Percentiles rank a stretch among this genome's conserved stretches.
Evolutionary conservation across 129 eudicot genomes (phyloP).

Genomic region (Flaveria sonorensis): DNA sequence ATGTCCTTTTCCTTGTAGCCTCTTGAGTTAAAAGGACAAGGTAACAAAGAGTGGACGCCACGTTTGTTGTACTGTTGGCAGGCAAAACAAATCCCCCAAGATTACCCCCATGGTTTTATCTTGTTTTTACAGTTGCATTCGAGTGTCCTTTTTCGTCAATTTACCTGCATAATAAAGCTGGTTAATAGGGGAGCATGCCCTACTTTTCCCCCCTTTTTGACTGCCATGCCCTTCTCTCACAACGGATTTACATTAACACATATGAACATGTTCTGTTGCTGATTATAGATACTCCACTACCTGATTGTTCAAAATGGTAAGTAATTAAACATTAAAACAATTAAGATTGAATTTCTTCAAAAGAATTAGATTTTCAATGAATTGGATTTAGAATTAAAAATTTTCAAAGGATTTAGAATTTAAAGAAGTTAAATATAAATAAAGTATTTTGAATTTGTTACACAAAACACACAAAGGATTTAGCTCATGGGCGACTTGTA

Average conservation of each 20-base stretch:
- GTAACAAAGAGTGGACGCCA: slow-evolving; percentile 48
- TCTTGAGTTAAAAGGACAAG: slow-evolving; percentile 32
- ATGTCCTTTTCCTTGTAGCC: background rate
- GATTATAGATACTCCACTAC: background rate
- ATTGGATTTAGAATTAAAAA: no score
- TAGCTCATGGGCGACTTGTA: no score
- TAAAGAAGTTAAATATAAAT: no score
- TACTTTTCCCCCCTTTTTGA: slow-evolving; percentile 32
- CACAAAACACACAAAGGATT: no score
- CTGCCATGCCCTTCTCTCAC: slow-evolving; percentile 40
- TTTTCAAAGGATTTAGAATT: no score
- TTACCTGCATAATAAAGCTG: slow-evolving; percentile 50
- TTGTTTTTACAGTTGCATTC: slow-evolving; percentile 36
- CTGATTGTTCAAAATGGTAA: background rate
- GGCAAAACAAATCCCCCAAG: slow-evolving; percentile 74
- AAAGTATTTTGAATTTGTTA: no score
- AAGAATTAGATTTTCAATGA: no score
- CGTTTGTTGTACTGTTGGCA: slow-evolving; percentile 48
- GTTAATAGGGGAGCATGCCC: slow-evolving; percentile 21
- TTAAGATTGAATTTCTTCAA: no score
- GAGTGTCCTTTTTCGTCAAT: slow-evolving; percentile 43
- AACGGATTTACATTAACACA: slow-evolving; percentile 5
- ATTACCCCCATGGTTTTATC: slow-evolving; percentile 29
- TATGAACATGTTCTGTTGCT: no score
- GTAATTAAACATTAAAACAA: background rate